These are phyloP conservation scores for Diplosphaera chodatii DNA, from an alignment of 139 green algal genomes.

Conservation along the genomic window DNA sequence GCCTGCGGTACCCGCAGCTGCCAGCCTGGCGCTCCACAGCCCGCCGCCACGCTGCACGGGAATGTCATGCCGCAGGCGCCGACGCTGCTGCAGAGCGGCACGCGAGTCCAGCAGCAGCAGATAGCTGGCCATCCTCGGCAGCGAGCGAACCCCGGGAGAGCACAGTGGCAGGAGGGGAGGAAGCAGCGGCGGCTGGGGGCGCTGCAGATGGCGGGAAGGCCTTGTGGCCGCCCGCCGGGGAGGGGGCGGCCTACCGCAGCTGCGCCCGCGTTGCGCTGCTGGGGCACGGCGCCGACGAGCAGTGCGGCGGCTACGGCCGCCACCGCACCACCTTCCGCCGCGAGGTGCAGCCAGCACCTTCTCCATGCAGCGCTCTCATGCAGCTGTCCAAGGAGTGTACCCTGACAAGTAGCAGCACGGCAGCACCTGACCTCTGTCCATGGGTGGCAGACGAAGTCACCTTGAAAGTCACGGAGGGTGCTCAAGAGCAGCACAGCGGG, in stretches of 20 bases:
- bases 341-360: constrained; percentile 4
- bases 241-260: constrained; percentile 32
- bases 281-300: constrained; percentile 91
- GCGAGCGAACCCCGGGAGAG: too few species aligned
- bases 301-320: constrained; percentile 86
- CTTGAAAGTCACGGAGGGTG: too few species aligned
- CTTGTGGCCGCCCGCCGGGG: neutral
- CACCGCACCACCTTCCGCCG: constrained; percentile 70
- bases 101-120: constrained; percentile 2
- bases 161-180: neutral
- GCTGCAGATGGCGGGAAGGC: neutral
- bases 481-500: too few species aligned
- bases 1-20: constrained; percentile 4
- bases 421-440: too few species aligned
- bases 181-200: neutral
- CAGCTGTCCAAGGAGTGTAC: too few species aligned
- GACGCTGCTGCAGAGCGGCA: constrained; percentile 1
- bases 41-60: too few species aligned
- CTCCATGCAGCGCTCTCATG: too few species aligned
- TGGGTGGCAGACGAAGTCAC: too few species aligned
- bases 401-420: too few species aligned
- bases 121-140: too few species aligned
- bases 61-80: neutral
- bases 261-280: constrained; percentile 74
- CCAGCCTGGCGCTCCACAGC: neutral